Percentiles rank a stretch among this genome's conserved stretches.
Evolutionary conservation across 2,329 filamentous ascomycete species (phyloP).

Genomic region (Talaromyces rugulosus): DNA sequence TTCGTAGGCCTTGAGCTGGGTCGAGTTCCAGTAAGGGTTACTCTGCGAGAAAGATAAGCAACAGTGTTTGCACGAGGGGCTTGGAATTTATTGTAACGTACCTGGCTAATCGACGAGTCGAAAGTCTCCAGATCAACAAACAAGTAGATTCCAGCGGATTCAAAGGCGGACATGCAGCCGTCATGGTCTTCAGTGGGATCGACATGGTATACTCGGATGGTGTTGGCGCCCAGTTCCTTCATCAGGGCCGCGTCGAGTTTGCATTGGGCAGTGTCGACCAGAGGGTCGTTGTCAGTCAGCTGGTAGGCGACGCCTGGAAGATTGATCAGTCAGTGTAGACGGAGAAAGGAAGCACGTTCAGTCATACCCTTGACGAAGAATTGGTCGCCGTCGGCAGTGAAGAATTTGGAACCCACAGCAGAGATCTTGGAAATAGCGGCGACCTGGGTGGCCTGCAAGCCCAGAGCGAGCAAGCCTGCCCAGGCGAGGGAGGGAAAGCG

Average conservation of each 20-base stretch:
- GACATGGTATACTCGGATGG: conserved; percentile 86
- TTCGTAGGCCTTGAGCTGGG: conserved; percentile 64
- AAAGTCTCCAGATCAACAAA: conserved; percentile 70
- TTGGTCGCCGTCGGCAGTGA: conserved; percentile 68
- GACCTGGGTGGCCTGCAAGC: conserved; percentile 24
- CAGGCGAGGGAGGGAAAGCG: conserved; percentile 11
- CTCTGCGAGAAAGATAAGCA: conserved; percentile 35
- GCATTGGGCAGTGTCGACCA: conserved; percentile 73
- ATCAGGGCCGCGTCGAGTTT: conserved; percentile 70
- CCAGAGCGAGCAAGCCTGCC: conserved; percentile 23
- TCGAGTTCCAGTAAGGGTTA: conserved; percentile 66
- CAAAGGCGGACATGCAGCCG: conserved; percentile 76
- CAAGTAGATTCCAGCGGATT: conserved; percentile 75
- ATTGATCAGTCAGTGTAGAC: neutral
- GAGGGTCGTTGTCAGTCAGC: conserved; percentile 65
- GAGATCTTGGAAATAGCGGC: conserved; percentile 52
- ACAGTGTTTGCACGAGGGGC: neutral
- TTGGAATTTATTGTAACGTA: neutral
- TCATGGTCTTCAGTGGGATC: conserved; percentile 67
- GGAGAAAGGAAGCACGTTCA: neutral
- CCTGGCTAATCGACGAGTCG: conserved; percentile 27
- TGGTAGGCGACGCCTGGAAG: conserved; percentile 67
- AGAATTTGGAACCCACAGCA: conserved; percentile 77
- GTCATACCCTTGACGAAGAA: conserved; percentile 74
- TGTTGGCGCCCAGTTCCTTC: conserved; percentile 74